These are phyloP conservation scores for Blastocystis sp. DNA, from an alignment of 352 stramenopile genomes.

Conservation along the genomic window DNA sequence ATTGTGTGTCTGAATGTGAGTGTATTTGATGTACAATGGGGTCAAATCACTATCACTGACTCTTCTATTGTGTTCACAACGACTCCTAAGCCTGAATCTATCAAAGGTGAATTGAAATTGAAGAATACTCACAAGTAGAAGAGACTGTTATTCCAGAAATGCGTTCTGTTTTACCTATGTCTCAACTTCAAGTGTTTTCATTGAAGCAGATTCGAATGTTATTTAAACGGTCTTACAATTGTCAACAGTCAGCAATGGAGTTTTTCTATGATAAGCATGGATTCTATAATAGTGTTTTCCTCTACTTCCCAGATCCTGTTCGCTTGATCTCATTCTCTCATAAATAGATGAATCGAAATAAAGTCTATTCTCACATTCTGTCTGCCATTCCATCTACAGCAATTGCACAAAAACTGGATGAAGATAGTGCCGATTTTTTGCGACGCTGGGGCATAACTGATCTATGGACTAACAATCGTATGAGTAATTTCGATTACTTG, in stretches of 20 bases:
- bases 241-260: slow-evolving; percentile 39
- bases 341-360: not conserved
- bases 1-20: not conserved
- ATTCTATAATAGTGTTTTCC: slow-evolving; percentile 19
- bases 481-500: slow-evolving; percentile 85
- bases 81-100: not conserved
- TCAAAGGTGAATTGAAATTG: not conserved
- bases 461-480: not conserved
- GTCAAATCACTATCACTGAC: not conserved
- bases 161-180: not conserved
- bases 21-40: slow-evolving; percentile 20
- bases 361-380: not conserved
- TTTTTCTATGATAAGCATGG: slow-evolving; percentile 30
- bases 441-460: not conserved
- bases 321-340: not conserved
- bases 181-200: not conserved
- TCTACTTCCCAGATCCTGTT: slow-evolving; percentile 13
- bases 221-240: slow-evolving; percentile 42
- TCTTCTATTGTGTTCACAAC: not conserved
- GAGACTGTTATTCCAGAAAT: slow-evolving; percentile 8
- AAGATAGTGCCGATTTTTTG: not conserved
- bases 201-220: not conserved
- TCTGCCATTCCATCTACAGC: not conserved
- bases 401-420: slow-evolving; percentile 25
- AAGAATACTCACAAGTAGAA: not conserved